These are phyloP conservation scores for Ophiostoma sp. DNA, from an alignment of 2,329 filamentous ascomycete genomes.

Conservation along the genomic window DNA sequence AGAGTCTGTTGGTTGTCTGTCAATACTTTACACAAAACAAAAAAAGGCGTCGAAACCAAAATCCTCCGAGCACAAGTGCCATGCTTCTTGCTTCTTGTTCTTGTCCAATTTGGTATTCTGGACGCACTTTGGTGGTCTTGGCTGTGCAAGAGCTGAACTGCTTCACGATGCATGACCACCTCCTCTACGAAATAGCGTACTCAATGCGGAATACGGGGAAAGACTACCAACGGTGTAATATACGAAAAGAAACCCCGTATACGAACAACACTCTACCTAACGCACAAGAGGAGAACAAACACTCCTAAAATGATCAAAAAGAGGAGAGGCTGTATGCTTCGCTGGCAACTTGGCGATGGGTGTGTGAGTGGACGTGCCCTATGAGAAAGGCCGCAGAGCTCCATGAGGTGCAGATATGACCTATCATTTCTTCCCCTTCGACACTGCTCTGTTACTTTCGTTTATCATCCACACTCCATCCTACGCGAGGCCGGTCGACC, in stretches of 20 bases:
- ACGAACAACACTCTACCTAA: background rate
- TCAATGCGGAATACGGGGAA: background rate
- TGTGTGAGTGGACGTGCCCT: background rate
- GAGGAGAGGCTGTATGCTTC: background rate
- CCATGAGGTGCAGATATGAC: slow-evolving; percentile 8
- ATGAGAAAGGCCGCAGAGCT: background rate
- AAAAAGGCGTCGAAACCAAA: slow-evolving; percentile 3
- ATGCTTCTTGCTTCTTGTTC: background rate
- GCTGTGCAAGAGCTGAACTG: background rate
- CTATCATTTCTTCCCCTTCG: background rate
- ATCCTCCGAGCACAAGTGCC: slow-evolving; percentile 17
- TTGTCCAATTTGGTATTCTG: background rate
- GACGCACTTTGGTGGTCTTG: background rate
- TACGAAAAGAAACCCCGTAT: background rate
- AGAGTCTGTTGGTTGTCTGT: background rate
- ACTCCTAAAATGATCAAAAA: background rate
- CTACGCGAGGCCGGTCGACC: slow-evolving; percentile 11
- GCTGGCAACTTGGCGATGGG: slow-evolving; percentile 18
- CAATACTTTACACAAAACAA: background rate
- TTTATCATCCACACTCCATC: slow-evolving; percentile 12
- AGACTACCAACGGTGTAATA: background rate
- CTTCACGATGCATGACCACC: background rate
- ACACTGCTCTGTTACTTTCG: background rate
- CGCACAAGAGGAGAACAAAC: background rate
- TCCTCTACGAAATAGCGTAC: background rate